Evolutionary conservation across 176 grass and related monocot species (phyloP), one percentile per base, ranked within the genome.

Genomic region (Oropetium thomaeum): DNA sequence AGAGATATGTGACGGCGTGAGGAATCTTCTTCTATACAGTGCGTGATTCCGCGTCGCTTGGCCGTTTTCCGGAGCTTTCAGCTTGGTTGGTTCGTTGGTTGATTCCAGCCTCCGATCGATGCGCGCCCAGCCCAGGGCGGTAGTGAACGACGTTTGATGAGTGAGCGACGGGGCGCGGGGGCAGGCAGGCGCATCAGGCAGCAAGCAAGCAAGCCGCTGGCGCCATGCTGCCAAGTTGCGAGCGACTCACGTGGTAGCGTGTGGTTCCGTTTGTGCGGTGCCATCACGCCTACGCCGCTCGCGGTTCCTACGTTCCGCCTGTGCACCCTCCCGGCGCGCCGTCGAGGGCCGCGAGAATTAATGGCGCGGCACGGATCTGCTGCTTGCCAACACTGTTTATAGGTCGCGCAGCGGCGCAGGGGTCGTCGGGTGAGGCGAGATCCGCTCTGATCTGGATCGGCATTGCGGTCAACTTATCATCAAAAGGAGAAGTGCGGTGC

Each of bases 261-360:
- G 32, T 57, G 53, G 35, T 28, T 58, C n/a, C n/a, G n/a, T n/a
- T 28, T 16, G 19, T 38, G 54, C 72, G 26, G 72, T 31, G 71
- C 71, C 71, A 59, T 74, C 37, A 60, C 54, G 4, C 43, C 35
- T 19, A 42, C 71, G 53, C 70, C 51, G 69, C 49, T 27, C 22
- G 32, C 70, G 0, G 51, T 54, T 54, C 8, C 7, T 20, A 38
- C 17, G 15, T 22, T 7, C 10, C 20, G 25, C 22, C 37, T 38
- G 11, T n/a, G n/a, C n/a, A n/a, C n/a, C n/a, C n/a, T n/a, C n/a
- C n/a, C n/a, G n/a, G n/a, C n/a, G 64, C 65, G 63, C 10, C 37
- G 23, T 8, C 34, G 26, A 51, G 29, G 29, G 68, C 28, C 30
- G 9, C 1, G 19, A 20, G 4, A 16, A 55, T 55, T 72, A 25